These are phyloP conservation scores for Saccharomyces paradoxus DNA, from an alignment of 805 yeast species.

Conservation along the genomic window DNA sequence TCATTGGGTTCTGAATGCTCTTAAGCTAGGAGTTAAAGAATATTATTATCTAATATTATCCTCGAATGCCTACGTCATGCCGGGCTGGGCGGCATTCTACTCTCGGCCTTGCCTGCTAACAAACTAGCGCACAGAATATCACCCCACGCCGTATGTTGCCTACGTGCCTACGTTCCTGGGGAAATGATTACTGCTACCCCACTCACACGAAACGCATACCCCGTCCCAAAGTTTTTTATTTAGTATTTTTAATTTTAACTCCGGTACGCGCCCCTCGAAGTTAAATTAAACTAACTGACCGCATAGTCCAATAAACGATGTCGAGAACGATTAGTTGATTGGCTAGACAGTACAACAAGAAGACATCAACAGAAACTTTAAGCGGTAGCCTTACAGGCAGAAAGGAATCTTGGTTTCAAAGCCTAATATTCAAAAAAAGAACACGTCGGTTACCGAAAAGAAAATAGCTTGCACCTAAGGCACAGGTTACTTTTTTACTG, in stretches of 20 bases:
- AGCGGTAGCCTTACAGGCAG: too few relatives aligned
- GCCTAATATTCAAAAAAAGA: too few relatives aligned
- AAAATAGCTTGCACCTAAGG: too few relatives aligned
- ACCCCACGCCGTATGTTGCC: not conserved
- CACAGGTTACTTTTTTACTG: too few relatives aligned
- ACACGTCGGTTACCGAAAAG: too few relatives aligned
- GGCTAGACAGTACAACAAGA: not conserved
- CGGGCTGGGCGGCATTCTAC: not conserved
- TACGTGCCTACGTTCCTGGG: not conserved
- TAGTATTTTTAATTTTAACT: not conserved
- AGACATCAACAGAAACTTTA: not conserved
- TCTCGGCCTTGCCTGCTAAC: not conserved
- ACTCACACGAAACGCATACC: not conserved
- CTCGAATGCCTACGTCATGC: not conserved
- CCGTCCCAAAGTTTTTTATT: not conserved
- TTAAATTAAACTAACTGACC: not conserved
- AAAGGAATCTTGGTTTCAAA: too few relatives aligned
- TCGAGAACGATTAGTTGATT: not conserved
- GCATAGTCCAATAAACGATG: not conserved
- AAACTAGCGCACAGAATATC: not conserved
- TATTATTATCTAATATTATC: not conserved
- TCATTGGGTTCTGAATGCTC: not conserved
- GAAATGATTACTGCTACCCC: not conserved
- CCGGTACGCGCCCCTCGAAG: not conserved
- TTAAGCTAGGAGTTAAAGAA: not conserved